Percentiles rank a stretch among this genome's conserved stretches.
Conservation (phyloP, 2,329 filamentous ascomycete species). For the Hirsutella thompsonii region DNA sequence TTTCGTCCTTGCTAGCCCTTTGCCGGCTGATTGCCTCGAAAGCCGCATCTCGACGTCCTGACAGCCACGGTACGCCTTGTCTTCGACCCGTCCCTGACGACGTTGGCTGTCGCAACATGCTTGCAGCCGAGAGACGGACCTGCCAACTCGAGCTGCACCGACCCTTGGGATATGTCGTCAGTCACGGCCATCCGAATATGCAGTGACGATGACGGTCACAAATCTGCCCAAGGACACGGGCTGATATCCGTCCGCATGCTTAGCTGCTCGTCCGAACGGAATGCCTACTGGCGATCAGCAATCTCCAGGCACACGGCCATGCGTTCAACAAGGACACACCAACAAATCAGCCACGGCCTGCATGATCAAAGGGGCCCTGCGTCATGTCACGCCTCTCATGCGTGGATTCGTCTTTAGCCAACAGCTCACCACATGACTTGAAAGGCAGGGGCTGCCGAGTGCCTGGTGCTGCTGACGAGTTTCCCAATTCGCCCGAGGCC, state of each 20-base stretch:
- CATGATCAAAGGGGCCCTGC: constrained; percentile 1
- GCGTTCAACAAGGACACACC: neutral
- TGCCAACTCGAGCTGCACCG: constrained; percentile 1
- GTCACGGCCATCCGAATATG: neutral
- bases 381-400: neutral
- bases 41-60: neutral
- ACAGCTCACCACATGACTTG: neutral
- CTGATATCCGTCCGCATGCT: neutral
- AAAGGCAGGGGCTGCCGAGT: neutral
- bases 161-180: neutral
- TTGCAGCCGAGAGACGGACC: neutral
- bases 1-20: neutral
- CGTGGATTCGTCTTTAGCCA: neutral
- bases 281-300: neutral
- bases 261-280: neutral
- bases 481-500: neutral
- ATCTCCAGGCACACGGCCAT: neutral
- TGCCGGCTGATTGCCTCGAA: neutral
- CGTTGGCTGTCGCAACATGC: too few species aligned
- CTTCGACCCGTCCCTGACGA: neutral
- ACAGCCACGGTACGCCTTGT: neutral
- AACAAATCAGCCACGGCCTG: neutral
- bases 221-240: neutral
- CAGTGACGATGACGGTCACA: neutral
- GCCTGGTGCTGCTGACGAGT: constrained; percentile 1